phyloP scores from a whole-genome alignment of 2,329 filamentous ascomycete genomes.

The Penicillium sp. region DNA sequence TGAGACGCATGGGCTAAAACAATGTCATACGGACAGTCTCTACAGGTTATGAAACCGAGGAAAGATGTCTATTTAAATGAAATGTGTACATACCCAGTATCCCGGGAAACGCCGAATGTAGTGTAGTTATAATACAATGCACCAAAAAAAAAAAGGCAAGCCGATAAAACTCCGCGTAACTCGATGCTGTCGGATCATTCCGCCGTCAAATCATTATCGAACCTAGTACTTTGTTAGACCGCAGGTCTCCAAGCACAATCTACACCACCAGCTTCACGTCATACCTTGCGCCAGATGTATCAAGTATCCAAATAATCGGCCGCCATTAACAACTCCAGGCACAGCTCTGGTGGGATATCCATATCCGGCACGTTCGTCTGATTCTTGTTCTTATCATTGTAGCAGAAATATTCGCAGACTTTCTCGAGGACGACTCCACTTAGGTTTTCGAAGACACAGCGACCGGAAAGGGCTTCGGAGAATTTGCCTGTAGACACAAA shows the following conservation, averaged over 20 bases:
- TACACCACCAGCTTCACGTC: not conserved
- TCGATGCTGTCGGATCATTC: not conserved
- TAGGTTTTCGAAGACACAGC: slow-evolving; percentile 64
- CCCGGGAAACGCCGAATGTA: slow-evolving; percentile 8
- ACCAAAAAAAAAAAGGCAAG: not conserved
- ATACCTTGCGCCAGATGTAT: slow-evolving; percentile 7
- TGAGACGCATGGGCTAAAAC: not conserved
- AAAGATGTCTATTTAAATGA: not conserved
- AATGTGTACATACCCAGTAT: slow-evolving; percentile 1
- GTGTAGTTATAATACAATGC: not conserved
- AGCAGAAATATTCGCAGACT: slow-evolving; percentile 73
- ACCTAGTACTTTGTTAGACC: not conserved
- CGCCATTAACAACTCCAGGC: slow-evolving; percentile 68
- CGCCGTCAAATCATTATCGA: slow-evolving; percentile 10
- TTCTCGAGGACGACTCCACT: slow-evolving; percentile 69
- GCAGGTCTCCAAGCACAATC: not conserved
- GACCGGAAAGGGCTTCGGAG: slow-evolving; percentile 62
- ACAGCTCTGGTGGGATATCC: slow-evolving; percentile 69
- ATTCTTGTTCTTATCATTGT: slow-evolving; percentile 68
- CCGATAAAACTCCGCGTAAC: slow-evolving; percentile 13
- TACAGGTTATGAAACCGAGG: not conserved
- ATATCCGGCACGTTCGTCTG: slow-evolving; percentile 67
- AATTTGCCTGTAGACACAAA: slow-evolving; percentile 57
- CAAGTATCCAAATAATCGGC: slow-evolving; percentile 67
- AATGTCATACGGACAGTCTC: not conserved